phyloP scores from a whole-genome alignment of 805 yeast genomes.

The Pichia eremophila region DNA sequence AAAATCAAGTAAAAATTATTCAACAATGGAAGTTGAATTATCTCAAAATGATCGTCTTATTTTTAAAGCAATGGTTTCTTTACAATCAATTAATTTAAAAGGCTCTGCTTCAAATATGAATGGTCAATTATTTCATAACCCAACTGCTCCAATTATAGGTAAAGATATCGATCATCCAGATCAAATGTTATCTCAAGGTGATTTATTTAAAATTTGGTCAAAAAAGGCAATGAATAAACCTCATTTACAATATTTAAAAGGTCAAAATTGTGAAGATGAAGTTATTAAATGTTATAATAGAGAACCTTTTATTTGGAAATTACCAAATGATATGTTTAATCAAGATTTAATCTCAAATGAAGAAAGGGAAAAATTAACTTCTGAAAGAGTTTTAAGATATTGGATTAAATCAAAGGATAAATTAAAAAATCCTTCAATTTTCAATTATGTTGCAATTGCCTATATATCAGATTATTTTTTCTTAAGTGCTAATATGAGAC shows the following conservation, averaged over 20 bases:
- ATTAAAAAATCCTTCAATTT: conserved; percentile 22
- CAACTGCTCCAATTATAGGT: conserved; percentile 22
- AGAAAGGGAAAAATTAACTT: conserved; percentile 12
- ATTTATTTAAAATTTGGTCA: conserved; percentile 23
- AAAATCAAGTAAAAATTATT: conserved; percentile 43
- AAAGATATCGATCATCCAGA: conserved; percentile 21
- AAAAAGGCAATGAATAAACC: conserved; percentile 14
- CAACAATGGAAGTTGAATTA: conserved; percentile 45
- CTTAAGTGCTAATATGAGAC: conserved; percentile 42
- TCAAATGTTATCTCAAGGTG: conserved; percentile 21
- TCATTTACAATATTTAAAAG: conserved; percentile 18
- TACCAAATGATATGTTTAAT: conserved; percentile 27
- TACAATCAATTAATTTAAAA: conserved; percentile 26
- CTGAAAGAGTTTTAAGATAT: conserved; percentile 23
- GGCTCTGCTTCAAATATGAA: conserved; percentile 25
- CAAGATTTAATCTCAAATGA: conserved; percentile 13
- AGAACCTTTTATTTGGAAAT: conserved; percentile 28
- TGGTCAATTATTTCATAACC: conserved; percentile 24
- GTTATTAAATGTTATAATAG: conserved; percentile 20
- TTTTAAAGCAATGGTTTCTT: conserved; percentile 42
- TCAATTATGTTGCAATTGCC: conserved; percentile 48
- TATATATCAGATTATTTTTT: conserved; percentile 51
- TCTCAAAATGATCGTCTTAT: conserved; percentile 43
- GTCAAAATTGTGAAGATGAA: conserved; percentile 11
- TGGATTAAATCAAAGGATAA: conserved; percentile 24